These are phyloP conservation scores for Phytophthora capsici DNA, from an alignment of 352 stramenopile genomes.

Conservation along the genomic window DNA sequence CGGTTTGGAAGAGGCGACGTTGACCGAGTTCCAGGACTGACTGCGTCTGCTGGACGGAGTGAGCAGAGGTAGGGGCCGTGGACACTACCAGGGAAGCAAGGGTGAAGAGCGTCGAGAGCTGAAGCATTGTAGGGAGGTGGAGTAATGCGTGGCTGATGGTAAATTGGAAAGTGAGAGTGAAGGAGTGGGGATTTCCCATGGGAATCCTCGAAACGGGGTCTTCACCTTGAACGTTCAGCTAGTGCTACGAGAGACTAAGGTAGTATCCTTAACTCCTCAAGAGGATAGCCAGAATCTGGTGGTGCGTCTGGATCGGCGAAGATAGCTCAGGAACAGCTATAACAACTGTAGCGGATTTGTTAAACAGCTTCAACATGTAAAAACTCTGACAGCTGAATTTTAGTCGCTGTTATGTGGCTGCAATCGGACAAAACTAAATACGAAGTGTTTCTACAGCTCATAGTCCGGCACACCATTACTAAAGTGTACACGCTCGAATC, in stretches of 20 bases:
- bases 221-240: constrained; percentile 1
- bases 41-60: constrained; percentile 19
- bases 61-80: constrained; percentile 6
- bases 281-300: constrained; percentile 20
- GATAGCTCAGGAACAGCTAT: constrained; percentile 27
- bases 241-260: constrained; percentile 3
- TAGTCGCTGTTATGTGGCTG: constrained; percentile 13
- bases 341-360: no score
- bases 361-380: constrained; percentile 9
- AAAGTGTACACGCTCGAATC: no score
- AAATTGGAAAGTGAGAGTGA: constrained; percentile 26
- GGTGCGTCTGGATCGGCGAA: constrained; percentile 23
- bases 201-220: constrained; percentile 16
- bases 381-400: constrained; percentile 12
- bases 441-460: not conserved
- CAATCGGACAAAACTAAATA: not conserved
- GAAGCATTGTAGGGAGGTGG: constrained; percentile 8
- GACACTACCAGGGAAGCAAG: constrained; percentile 12
- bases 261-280: no score
- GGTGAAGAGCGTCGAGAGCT: constrained; percentile 10
- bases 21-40: constrained; percentile 20
- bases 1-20: constrained; percentile 22
- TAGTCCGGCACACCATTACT: no score
- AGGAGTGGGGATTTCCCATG: constrained; percentile 7
- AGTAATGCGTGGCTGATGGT: not conserved